Conservation (phyloP, 2,329 filamentous ascomycete species). For the Diaporthe ampelina region DNA sequence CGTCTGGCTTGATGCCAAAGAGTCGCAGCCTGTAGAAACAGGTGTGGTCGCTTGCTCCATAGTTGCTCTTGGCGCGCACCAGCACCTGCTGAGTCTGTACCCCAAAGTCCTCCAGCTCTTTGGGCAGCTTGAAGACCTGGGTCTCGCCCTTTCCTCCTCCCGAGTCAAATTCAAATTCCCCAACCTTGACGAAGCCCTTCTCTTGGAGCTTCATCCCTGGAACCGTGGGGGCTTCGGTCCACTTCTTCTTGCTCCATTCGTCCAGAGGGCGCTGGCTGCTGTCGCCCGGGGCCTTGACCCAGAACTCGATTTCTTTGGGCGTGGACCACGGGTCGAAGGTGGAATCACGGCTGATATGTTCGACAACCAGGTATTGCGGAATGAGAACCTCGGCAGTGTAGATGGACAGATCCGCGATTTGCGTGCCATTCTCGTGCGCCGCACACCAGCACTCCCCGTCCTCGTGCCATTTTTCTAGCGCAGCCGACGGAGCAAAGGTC, state of each 20-base stretch:
- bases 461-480: slow-evolving; percentile 80
- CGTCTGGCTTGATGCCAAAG: slow-evolving; percentile 60
- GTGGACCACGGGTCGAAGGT: slow-evolving; percentile 73
- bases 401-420: slow-evolving; percentile 76
- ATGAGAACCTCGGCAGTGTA: slow-evolving; percentile 70
- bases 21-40: slow-evolving; percentile 76
- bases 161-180: slow-evolving; percentile 66
- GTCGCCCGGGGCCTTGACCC: slow-evolving; percentile 69
- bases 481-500: slow-evolving; percentile 61
- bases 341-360: slow-evolving; percentile 76
- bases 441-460: slow-evolving; percentile 92
- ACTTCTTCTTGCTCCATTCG: slow-evolving; percentile 60
- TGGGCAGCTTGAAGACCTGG: slow-evolving; percentile 67
- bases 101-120: slow-evolving; percentile 62
- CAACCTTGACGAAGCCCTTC: slow-evolving; percentile 68
- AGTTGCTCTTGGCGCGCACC: slow-evolving; percentile 70
- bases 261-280: slow-evolving; percentile 55
- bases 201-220: slow-evolving; percentile 49
- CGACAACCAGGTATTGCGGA: slow-evolving; percentile 78
- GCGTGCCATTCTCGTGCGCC: slow-evolving; percentile 59
- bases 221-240: slow-evolving; percentile 49
- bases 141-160: slow-evolving; percentile 56
- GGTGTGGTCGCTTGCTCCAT: slow-evolving; percentile 70
- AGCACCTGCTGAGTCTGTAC: slow-evolving; percentile 66
- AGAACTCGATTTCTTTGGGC: slow-evolving; percentile 79